phyloP scores from a whole-genome alignment of 208 protist genomes.

The Trypanosoma congolense region DNA sequence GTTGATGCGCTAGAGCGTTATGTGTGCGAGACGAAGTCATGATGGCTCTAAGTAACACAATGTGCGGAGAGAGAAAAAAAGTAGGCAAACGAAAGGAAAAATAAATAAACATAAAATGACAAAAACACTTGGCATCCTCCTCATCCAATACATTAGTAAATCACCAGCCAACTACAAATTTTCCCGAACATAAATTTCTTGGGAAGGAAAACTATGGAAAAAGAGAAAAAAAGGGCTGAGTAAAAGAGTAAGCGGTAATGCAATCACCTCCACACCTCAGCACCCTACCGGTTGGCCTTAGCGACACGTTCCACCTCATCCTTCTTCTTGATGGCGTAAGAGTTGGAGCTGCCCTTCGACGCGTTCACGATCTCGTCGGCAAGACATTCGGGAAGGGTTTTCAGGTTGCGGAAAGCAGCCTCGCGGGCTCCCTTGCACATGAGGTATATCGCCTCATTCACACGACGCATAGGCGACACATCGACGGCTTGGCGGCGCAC shows the following conservation, averaged over 20 bases:
- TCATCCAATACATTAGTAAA: no score
- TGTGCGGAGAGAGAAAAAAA: slow-evolving; percentile 11
- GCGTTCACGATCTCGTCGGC: slow-evolving; percentile 99
- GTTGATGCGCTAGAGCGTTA: slow-evolving; percentile 8
- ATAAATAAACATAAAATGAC: no score
- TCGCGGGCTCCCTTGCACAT: slow-evolving; percentile 97
- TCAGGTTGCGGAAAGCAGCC: slow-evolving; percentile 99
- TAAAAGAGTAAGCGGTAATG: slow-evolving; percentile 18
- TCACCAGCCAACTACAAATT: no score
- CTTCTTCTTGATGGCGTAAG: slow-evolving; percentile 99
- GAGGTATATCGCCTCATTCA: slow-evolving; percentile 98
- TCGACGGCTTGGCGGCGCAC: slow-evolving; percentile 99
- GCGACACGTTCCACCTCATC: slow-evolving; percentile 99
- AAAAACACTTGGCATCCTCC: no score
- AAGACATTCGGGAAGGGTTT: slow-evolving; percentile 99
- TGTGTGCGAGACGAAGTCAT: background rate
- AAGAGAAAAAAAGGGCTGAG: slow-evolving; percentile 20
- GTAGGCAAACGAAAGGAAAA: no score
- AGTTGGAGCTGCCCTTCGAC: slow-evolving; percentile 97
- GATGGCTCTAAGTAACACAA: slow-evolving; percentile 7
- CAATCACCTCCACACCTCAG: background rate
- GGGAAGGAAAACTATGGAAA: no score
- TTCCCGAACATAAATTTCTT: no score
- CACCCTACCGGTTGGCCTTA: slow-evolving; percentile 98
- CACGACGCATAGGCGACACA: slow-evolving; percentile 99